These are phyloP conservation scores for Fistulifera pelliculosa DNA, from an alignment of 108 stramenopile species.

Conservation along the genomic window DNA sequence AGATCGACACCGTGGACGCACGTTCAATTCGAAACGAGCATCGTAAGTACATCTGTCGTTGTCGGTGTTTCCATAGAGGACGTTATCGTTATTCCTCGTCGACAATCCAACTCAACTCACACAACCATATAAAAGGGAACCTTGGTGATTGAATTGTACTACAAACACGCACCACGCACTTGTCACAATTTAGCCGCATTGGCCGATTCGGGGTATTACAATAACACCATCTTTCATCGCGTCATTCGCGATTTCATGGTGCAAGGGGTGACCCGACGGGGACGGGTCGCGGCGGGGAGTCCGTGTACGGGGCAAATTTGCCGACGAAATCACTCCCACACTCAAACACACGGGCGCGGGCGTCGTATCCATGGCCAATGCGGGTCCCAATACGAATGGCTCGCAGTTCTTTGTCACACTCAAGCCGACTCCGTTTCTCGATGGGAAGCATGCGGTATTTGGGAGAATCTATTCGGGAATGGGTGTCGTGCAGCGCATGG, in stretches of 20 bases:
- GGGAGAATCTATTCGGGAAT: slow-evolving; percentile 85
- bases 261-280: slow-evolving; percentile 97
- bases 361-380: slow-evolving; percentile 90
- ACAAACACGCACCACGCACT: slow-evolving; percentile 66
- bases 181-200: slow-evolving; percentile 82
- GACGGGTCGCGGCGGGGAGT: slow-evolving; percentile 77
- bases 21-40: slow-evolving; percentile 69
- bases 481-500: slow-evolving; percentile 87
- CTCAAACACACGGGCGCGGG: slow-evolving; percentile 84
- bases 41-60: slow-evolving; percentile 14
- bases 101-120: too few species aligned
- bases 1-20: slow-evolving; percentile 43
- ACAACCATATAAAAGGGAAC: slow-evolving; percentile 20
- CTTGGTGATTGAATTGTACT: slow-evolving; percentile 75
- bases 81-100: too few species aligned
- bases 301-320: slow-evolving; percentile 87
- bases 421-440: slow-evolving; percentile 79
- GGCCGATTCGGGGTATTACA: slow-evolving; percentile 87
- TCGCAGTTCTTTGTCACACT: slow-evolving; percentile 94
- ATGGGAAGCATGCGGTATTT: slow-evolving; percentile 92
- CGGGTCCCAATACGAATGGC: slow-evolving; percentile 90
- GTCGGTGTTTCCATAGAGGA: neutral
- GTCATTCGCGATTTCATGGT: slow-evolving; percentile 94
- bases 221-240: slow-evolving; percentile 89
- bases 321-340: slow-evolving; percentile 86